Evolutionary conservation across 164 flowering plant genomes (phyloP).

Genomic region (Nymphaea colorata): DNA sequence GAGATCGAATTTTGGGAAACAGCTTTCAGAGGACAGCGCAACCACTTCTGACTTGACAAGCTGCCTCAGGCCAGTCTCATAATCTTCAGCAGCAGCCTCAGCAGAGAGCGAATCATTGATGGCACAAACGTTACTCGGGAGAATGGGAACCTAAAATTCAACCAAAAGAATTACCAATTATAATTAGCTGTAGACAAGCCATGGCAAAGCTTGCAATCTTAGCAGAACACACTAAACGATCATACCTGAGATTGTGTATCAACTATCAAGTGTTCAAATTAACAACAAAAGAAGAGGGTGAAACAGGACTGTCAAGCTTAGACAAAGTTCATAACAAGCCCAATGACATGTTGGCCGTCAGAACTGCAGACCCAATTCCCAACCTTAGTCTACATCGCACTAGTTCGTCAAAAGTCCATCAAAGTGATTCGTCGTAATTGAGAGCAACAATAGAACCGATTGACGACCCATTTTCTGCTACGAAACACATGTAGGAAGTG

Average conservation of each 20-base stretch:
- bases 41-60: constrained; percentile 30
- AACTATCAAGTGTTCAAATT: not conserved
- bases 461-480: no score
- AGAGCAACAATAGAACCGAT: not conserved
- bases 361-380: not conserved
- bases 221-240: not conserved
- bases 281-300: not conserved
- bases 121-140: constrained; percentile 51
- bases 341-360: not conserved
- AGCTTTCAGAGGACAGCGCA: constrained; percentile 21
- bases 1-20: constrained; percentile 71
- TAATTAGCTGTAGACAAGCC: not conserved
- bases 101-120: constrained; percentile 66
- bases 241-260: not conserved
- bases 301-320: not conserved
- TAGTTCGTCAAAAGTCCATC: not conserved
- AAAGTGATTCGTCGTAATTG: not conserved
- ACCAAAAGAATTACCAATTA: not conserved
- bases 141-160: constrained; percentile 46
- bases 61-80: constrained; percentile 49
- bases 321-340: not conserved
- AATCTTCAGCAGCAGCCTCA: constrained; percentile 78
- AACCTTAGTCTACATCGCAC: not conserved
- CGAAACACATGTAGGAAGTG: no score
- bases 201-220: not conserved